Conservation (phyloP, 768 basidiomycete genomes). For the Mycena galopus region DNA sequence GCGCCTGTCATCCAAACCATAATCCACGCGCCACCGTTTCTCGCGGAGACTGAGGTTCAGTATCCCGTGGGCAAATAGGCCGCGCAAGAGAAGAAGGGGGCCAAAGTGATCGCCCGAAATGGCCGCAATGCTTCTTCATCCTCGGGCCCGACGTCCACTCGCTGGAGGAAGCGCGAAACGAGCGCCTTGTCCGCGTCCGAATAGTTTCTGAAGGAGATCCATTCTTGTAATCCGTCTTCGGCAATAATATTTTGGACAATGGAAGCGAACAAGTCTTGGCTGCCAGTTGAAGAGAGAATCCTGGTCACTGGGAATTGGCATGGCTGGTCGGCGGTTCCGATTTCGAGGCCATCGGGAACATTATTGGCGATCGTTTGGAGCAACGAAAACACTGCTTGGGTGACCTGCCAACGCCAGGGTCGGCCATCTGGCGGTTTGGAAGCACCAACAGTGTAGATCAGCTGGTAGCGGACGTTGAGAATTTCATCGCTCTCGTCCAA, state of each 20-base stretch:
- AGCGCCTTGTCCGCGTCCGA: not conserved
- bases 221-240: conserved; percentile 15
- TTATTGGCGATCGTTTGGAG: conserved; percentile 33
- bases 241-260: not conserved
- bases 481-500: conserved; percentile 65
- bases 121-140: conserved; percentile 24
- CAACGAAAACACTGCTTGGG: conserved; percentile 54
- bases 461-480: conserved; percentile 60
- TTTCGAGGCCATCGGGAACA: conserved; percentile 41
- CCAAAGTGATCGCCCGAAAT: not conserved
- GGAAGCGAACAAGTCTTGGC: not conserved
- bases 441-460: conserved; percentile 60
- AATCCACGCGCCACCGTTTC: conserved; percentile 66
- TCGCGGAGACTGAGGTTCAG: conserved; percentile 53
- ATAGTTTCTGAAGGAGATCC: conserved; percentile 26
- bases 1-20: conserved; percentile 58
- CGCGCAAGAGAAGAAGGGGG: conserved; percentile 58
- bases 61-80: conserved; percentile 58
- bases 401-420: conserved; percentile 58
- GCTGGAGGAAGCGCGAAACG: conserved; percentile 2
- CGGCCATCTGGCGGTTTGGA: conserved; percentile 54
- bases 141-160: not conserved
- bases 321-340: not conserved
- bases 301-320: conserved; percentile 17
- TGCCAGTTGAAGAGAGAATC: conserved; percentile 3